These are phyloP conservation scores for Delonix regia DNA, from an alignment of 306 rosid genomes.

Conservation along the genomic window DNA sequence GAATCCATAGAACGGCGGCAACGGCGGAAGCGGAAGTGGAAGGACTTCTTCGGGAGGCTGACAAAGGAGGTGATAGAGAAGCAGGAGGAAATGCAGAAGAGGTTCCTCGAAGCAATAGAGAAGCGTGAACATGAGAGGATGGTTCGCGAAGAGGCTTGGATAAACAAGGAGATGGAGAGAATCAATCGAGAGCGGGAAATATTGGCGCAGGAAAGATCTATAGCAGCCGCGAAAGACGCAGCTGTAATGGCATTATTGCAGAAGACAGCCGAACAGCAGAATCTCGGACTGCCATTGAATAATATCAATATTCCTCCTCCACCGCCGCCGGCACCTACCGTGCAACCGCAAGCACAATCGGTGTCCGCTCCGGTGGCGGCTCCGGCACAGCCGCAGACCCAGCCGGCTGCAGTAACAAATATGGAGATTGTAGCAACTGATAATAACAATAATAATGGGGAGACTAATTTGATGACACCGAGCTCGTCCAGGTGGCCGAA, in stretches of 20 bases:
- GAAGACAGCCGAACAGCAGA: slow-evolving; percentile 65
- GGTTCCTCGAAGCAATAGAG: slow-evolving; percentile 79
- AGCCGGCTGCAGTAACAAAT: background rate
- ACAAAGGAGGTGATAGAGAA: slow-evolving; percentile 75
- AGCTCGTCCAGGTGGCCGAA: slow-evolving; percentile 93
- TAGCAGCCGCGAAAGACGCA: slow-evolving; percentile 68
- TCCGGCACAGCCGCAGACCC: background rate
- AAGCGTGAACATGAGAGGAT: slow-evolving; percentile 72
- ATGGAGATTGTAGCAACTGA: slow-evolving; percentile 44
- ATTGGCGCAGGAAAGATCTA: slow-evolving; percentile 73
- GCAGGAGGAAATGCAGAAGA: slow-evolving; percentile 76
- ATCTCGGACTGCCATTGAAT: slow-evolving; percentile 32
- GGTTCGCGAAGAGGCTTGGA: slow-evolving; percentile 82
- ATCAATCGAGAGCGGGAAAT: slow-evolving; percentile 68
- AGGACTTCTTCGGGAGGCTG: slow-evolving; percentile 73
- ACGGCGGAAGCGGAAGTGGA: slow-evolving; percentile 83
- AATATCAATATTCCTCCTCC: slow-evolving; percentile 25
- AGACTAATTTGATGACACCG: background rate
- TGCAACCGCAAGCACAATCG: background rate
- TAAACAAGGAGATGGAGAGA: slow-evolving; percentile 71
- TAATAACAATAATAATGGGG: slow-evolving; percentile 28
- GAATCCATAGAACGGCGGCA: slow-evolving; percentile 57
- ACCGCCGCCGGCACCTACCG: background rate
- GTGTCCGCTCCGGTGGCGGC: background rate
- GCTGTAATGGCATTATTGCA: slow-evolving; percentile 80